phyloP scores from a whole-genome alignment of 768 basidiomycete species.

The Serendipita sp. region DNA sequence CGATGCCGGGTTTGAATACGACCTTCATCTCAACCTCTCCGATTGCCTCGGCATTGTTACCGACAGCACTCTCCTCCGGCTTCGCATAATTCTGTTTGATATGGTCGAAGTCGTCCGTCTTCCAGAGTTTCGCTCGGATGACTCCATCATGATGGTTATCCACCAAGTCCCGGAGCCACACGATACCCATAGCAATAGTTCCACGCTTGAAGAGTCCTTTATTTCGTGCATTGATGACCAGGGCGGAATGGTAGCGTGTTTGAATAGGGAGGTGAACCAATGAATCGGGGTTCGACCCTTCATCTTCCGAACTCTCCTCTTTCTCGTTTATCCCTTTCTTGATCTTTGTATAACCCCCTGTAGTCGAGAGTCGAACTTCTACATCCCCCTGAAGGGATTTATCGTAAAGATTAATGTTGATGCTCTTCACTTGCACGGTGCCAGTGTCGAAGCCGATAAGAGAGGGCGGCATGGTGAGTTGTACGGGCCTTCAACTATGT shows the following conservation, averaged over 20 bases:
- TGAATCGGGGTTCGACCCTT: background rate
- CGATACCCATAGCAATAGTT: slow-evolving; percentile 1
- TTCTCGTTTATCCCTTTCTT: background rate
- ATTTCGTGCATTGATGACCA: background rate
- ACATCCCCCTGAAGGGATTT: background rate
- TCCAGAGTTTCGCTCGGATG: slow-evolving; percentile 6
- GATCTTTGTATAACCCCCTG: background rate
- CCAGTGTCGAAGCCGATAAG: background rate
- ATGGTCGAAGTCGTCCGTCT: background rate
- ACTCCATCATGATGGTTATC: slow-evolving; percentile 5
- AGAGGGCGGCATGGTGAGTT: slow-evolving; percentile 1
- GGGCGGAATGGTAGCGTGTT: background rate
- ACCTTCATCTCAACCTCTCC: slow-evolving; percentile 2
- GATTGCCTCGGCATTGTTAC: background rate
- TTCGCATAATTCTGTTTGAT: slow-evolving; percentile 8
- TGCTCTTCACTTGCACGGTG: background rate
- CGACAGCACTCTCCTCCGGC: background rate
- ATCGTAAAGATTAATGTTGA: background rate
- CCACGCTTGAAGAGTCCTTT: background rate
- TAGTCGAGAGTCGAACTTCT: slow-evolving; percentile 3
- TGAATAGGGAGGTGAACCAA: background rate
- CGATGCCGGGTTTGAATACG: slow-evolving; percentile 6
- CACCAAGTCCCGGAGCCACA: slow-evolving; percentile 8
- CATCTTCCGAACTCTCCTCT: background rate
- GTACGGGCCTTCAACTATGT: background rate